phyloP scores from a whole-genome alignment of 768 basidiomycete species.

The Fibroporia radiculosa region DNA sequence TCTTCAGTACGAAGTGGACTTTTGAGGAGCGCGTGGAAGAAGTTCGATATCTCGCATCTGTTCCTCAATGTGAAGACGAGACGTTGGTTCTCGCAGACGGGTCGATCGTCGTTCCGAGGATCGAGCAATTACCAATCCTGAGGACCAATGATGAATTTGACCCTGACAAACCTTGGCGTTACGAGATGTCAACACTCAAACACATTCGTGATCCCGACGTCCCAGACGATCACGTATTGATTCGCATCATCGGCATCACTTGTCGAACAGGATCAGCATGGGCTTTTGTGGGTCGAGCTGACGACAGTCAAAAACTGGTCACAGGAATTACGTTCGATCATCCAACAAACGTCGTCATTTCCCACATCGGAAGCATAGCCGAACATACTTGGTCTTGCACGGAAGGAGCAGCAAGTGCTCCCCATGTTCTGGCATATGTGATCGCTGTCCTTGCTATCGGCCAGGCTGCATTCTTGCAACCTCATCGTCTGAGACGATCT shows the following conservation, averaged over 20 bases:
- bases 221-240: neutral
- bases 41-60: neutral
- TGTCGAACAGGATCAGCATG: neutral
- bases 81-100: neutral
- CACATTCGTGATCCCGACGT: too few relatives aligned
- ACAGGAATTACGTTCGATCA: neutral
- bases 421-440: neutral
- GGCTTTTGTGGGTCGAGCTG: conserved; percentile 3
- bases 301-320: neutral
- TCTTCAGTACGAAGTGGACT: conserved; percentile 18
- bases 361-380: conserved; percentile 1
- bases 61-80: neutral
- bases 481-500: neutral
- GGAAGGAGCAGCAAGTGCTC: too few relatives aligned
- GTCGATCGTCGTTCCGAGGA: neutral
- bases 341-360: conserved; percentile 2
- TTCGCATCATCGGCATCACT: too few relatives aligned
- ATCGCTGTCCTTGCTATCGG: conserved; percentile 2
- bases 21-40: neutral
- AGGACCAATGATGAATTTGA: neutral
- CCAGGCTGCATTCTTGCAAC: neutral
- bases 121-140: neutral
- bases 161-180: neutral
- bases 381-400: neutral
- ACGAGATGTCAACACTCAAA: too few relatives aligned